Percentiles rank a stretch among this genome's conserved stretches.
These are phyloP conservation scores for Golubevia sp. DNA, from an alignment of 1,284 basidiomycete species.

Conservation along the genomic window DNA sequence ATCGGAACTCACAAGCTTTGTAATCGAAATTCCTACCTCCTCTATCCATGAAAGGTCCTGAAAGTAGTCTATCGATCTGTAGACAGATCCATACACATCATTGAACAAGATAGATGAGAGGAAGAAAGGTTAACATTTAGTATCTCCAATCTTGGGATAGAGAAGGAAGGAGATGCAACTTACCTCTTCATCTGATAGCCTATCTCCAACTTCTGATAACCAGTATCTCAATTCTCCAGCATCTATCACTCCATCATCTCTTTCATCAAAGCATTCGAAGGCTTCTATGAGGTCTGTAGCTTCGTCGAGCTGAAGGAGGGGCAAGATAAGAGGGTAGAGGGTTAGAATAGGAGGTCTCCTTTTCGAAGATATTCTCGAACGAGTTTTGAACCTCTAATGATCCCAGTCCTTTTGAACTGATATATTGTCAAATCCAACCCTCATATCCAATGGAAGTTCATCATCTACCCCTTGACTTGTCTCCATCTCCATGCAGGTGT, in stretches of 20 bases:
- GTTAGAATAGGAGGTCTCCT: background rate
- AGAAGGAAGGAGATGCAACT: background rate
- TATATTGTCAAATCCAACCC: too few relatives aligned
- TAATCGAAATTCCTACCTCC: slow-evolving; percentile 50
- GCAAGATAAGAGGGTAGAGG: background rate
- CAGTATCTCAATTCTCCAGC: slow-evolving; percentile 42
- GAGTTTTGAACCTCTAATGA: background rate
- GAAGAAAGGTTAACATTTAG: background rate
- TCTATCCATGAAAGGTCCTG: slow-evolving; percentile 49
- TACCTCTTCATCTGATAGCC: slow-evolving; percentile 44
- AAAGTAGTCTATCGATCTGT: slow-evolving; percentile 38
- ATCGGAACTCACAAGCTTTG: slow-evolving; percentile 48
- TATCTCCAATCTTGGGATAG: background rate
- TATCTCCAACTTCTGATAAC: slow-evolving; percentile 47
- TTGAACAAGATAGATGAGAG: background rate
- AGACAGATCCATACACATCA: background rate
- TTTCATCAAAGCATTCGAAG: slow-evolving; percentile 59
- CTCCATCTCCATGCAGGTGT: too few relatives aligned
- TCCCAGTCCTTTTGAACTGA: too few relatives aligned
- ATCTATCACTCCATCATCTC: slow-evolving; percentile 48
- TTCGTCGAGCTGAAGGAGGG: slow-evolving; percentile 36
- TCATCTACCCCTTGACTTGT: too few relatives aligned
- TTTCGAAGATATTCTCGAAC: background rate
- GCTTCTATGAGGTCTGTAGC: slow-evolving; percentile 43
- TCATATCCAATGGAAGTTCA: too few relatives aligned